Percentiles rank a stretch among this genome's conserved stretches.
These are phyloP conservation scores for Zangia roseola DNA, from an alignment of 768 basidiomycete species.

Conservation along the genomic window DNA sequence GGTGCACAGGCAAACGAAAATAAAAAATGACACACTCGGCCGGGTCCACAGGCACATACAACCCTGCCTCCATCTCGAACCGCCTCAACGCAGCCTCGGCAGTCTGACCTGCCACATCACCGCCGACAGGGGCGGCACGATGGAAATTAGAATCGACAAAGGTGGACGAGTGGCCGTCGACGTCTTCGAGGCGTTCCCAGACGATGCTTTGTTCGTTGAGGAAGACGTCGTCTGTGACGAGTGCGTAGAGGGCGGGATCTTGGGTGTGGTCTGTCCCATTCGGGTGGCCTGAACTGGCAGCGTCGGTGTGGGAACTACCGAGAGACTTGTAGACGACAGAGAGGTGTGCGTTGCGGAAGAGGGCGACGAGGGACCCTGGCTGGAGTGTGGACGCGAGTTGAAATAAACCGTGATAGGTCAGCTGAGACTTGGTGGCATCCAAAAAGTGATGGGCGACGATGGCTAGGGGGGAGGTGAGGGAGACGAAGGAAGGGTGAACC, in stretches of 20 bases:
- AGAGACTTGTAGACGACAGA: constrained; percentile 74
- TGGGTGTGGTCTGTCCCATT: constrained; percentile 6
- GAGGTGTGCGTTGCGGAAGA: constrained; percentile 90
- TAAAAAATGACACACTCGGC: constrained; percentile 53
- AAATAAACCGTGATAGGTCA: constrained; percentile 88
- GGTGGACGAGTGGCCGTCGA: constrained; percentile 73
- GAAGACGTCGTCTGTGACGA: constrained; percentile 86
- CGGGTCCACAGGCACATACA: constrained; percentile 42
- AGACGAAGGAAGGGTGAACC: not conserved
- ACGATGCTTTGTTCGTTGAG: constrained; percentile 73
- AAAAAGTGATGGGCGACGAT: constrained; percentile 67
- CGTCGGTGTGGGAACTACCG: not conserved
- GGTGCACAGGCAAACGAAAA: not conserved
- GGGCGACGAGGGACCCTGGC: constrained; percentile 68
- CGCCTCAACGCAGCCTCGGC: constrained; percentile 58
- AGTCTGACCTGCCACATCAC: constrained; percentile 76
- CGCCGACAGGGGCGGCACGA: constrained; percentile 65
- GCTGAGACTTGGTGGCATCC: constrained; percentile 69
- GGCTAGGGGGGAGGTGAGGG: constrained; percentile 41
- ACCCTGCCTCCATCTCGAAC: constrained; percentile 44
- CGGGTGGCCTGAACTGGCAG: too few species aligned
- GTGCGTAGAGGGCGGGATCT: constrained; percentile 62
- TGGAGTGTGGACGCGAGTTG: constrained; percentile 54
- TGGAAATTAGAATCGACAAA: constrained; percentile 78
- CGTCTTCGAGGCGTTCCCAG: constrained; percentile 89